phyloP scores from a whole-genome alignment of 1,284 basidiomycete genomes.

The Vanrija humicola region DNA sequence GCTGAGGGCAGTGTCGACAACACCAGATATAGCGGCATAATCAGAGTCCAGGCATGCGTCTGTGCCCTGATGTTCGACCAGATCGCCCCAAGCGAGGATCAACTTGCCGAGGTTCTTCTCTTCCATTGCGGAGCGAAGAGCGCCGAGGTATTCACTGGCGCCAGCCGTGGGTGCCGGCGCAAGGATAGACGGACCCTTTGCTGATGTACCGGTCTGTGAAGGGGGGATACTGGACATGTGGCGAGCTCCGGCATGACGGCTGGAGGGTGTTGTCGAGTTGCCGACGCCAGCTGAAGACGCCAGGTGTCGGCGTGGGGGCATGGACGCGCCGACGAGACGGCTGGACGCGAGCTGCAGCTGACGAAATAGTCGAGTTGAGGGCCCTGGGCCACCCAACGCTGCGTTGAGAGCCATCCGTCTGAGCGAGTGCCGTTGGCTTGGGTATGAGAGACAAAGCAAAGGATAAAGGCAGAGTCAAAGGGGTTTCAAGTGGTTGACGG shows the following conservation, averaged over 20 bases:
- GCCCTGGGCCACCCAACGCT: neutral
- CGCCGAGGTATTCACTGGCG: neutral
- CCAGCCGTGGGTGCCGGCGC: too few species aligned
- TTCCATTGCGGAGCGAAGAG: neutral
- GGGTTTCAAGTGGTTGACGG: too few species aligned
- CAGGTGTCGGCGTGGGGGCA: too few species aligned
- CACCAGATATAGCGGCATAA: constrained; percentile 11
- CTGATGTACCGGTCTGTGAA: too few species aligned
- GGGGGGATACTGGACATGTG: too few species aligned
- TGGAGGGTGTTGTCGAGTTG: too few species aligned
- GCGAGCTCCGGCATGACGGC: too few species aligned
- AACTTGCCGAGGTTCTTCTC: neutral
- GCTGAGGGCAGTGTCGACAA: constrained; percentile 4
- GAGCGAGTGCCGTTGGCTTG: too few species aligned
- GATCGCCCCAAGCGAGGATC: constrained; percentile 10
- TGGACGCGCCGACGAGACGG: neutral
- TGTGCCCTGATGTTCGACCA: constrained; percentile 7
- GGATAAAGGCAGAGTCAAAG: too few species aligned
- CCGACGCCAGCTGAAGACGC: too few species aligned
- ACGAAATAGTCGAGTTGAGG: neutral
- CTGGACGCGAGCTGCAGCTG: neutral
- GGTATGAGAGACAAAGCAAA: neutral
- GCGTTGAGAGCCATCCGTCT: neutral
- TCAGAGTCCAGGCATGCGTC: neutral
- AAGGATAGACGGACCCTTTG: too few species aligned